Conservation (phyloP, 2,329 filamentous ascomycete genomes). For the Sporothrix inflata region DNA sequence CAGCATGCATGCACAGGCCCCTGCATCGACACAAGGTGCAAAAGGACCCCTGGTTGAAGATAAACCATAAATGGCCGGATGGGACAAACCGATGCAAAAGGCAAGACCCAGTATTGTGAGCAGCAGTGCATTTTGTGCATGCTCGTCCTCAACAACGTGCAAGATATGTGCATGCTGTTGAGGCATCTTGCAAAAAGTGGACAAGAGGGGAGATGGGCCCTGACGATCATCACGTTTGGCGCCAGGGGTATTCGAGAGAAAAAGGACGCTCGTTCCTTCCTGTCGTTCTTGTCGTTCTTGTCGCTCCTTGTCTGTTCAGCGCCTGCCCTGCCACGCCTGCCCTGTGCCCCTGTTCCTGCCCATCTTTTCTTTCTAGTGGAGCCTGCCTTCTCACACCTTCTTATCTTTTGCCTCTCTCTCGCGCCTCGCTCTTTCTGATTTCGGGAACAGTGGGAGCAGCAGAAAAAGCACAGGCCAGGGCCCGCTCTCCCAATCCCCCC, state of each 20-base stretch:
- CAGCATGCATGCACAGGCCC: neutral
- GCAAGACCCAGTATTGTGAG: neutral
- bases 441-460: neutral
- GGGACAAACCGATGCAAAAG: slow-evolving; percentile 1
- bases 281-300: neutral
- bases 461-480: slow-evolving; percentile 13
- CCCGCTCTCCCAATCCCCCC: neutral
- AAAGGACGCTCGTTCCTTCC: neutral
- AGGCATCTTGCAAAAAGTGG: neutral
- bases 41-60: slow-evolving; percentile 16
- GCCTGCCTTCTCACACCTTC: too few relatives aligned
- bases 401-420: neutral
- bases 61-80: neutral
- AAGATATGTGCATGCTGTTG: neutral
- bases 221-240: slow-evolving; percentile 13
- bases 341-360: neutral
- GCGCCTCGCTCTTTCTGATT: slow-evolving; percentile 7
- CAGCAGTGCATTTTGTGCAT: neutral
- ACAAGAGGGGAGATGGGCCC: slow-evolving; percentile 1
- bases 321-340: neutral
- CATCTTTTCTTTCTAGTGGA: neutral
- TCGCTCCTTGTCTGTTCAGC: neutral
- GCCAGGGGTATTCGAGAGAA: neutral
- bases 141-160: neutral
- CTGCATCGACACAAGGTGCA: neutral